phyloP scores from a whole-genome alignment of 495 filamentous ascomycete species.

The Penicillium maclennaniae region DNA sequence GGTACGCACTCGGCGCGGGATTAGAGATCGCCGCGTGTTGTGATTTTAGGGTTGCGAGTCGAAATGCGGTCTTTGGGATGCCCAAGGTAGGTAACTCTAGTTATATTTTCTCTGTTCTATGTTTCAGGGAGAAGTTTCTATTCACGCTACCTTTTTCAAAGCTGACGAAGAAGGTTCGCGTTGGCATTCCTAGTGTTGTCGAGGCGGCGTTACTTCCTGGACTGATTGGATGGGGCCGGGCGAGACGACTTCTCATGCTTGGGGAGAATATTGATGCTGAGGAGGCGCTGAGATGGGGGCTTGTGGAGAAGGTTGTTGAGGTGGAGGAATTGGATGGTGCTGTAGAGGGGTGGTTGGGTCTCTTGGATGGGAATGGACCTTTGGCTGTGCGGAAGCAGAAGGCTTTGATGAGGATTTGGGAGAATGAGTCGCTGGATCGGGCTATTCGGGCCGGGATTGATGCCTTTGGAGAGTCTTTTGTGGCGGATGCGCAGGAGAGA shows the following conservation, averaged over 20 bases:
- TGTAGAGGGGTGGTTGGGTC: constrained; percentile 19
- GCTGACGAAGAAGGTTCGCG: constrained; percentile 10
- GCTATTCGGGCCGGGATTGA: constrained; percentile 18
- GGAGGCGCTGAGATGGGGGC: constrained; percentile 22
- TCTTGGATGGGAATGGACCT: constrained; percentile 25
- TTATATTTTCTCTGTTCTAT: neutral
- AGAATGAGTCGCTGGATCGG: constrained; percentile 15
- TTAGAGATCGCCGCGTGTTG: constrained; percentile 21
- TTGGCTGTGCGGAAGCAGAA: constrained; percentile 24
- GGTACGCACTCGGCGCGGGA: constrained; percentile 22
- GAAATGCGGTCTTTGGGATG: constrained; percentile 25
- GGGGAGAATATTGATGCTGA: constrained; percentile 21
- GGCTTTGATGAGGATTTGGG: constrained; percentile 22
- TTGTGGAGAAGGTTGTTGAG: constrained; percentile 24
- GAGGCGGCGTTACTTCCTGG: constrained; percentile 23
- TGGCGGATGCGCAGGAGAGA: constrained; percentile 2
- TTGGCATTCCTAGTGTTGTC: constrained; percentile 26
- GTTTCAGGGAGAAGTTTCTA: neutral
- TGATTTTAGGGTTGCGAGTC: constrained; percentile 21
- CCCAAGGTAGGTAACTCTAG: constrained; percentile 22
- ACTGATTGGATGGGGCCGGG: constrained; percentile 23
- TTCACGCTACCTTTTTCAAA: neutral
- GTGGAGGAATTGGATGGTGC: constrained; percentile 18
- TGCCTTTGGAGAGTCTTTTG: constrained; percentile 23
- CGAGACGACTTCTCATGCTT: constrained; percentile 22